phyloP scores from a whole-genome alignment of 1,284 basidiomycete genomes.

The Wallemia ichthyophaga region DNA sequence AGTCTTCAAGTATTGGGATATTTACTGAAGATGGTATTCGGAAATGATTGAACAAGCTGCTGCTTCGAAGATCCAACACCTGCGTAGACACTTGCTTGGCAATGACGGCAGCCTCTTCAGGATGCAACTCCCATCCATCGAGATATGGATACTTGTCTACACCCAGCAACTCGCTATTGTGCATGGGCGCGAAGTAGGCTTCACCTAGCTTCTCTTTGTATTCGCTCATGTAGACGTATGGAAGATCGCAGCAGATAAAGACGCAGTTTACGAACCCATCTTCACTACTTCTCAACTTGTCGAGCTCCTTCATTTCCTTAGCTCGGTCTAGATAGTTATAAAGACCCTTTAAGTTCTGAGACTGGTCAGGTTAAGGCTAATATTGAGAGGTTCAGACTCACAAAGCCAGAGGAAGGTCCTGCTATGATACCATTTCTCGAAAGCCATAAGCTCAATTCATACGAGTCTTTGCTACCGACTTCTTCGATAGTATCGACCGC shows the following conservation, averaged over 20 bases:
- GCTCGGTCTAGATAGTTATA: background rate
- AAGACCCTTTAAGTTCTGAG: background rate
- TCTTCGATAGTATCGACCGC: background rate
- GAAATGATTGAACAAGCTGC: background rate
- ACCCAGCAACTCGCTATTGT: background rate
- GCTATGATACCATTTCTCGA: background rate
- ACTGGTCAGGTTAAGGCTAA: background rate
- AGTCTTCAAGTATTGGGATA: background rate
- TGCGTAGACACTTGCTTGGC: background rate
- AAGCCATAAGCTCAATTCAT: background rate
- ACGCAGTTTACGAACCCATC: background rate
- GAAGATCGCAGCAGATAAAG: background rate
- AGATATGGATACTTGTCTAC: background rate
- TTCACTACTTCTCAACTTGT: background rate
- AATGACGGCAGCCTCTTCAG: background rate
- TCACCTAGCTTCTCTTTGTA: constrained; percentile 1
- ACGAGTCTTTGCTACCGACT: background rate
- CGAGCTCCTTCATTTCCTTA: background rate
- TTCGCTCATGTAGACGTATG: constrained; percentile 1
- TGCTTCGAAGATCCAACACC: background rate
- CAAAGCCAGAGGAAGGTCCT: background rate
- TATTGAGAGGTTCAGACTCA: background rate
- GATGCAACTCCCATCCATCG: background rate
- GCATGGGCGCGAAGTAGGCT: constrained; percentile 1
- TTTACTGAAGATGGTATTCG: background rate